These are phyloP conservation scores for Cynanchum wilfordii DNA, from an alignment of 257 asterid species.

Conservation along the genomic window DNA sequence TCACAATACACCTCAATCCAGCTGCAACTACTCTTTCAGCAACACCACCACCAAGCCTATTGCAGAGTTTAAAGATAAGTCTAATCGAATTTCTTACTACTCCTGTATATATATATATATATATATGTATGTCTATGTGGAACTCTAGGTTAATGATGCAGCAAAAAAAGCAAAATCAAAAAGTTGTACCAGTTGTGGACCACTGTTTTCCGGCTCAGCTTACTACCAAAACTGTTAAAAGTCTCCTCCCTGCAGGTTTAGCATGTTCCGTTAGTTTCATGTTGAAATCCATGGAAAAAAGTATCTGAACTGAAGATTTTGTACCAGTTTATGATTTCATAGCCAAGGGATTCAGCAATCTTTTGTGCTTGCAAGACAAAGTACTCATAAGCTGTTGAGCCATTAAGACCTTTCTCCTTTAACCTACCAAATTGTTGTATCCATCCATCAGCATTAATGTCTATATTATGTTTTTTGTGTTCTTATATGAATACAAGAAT, in stretches of 20 bases:
- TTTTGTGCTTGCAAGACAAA: conserved; percentile 81
- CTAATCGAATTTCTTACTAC: background rate
- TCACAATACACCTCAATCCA: conserved; percentile 83
- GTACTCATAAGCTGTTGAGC: conserved; percentile 58
- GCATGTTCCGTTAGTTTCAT: background rate
- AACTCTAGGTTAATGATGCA: background rate
- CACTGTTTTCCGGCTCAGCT: conserved; percentile 74
- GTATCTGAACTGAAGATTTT: background rate
- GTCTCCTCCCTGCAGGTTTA: conserved; percentile 81
- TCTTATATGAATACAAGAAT: background rate
- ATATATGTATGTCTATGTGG: background rate
- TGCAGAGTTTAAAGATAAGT: background rate
- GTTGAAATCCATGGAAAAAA: background rate
- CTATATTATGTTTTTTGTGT: background rate
- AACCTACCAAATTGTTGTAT: conserved; percentile 41
- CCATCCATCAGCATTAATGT: background rate
- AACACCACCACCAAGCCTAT: conserved; percentile 84
- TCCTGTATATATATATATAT: background rate
- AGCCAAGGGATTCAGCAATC: conserved; percentile 85
- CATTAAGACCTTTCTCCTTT: conserved; percentile 30
- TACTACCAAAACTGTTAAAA: conserved; percentile 77
- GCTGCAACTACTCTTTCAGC: conserved; percentile 62
- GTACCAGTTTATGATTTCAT: conserved; percentile 90
- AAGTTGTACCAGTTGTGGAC: conserved; percentile 83
- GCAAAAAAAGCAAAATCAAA: background rate